Conservation (phyloP, 2,329 filamentous ascomycete genomes). For the Cladophialophora yegresii region DNA sequence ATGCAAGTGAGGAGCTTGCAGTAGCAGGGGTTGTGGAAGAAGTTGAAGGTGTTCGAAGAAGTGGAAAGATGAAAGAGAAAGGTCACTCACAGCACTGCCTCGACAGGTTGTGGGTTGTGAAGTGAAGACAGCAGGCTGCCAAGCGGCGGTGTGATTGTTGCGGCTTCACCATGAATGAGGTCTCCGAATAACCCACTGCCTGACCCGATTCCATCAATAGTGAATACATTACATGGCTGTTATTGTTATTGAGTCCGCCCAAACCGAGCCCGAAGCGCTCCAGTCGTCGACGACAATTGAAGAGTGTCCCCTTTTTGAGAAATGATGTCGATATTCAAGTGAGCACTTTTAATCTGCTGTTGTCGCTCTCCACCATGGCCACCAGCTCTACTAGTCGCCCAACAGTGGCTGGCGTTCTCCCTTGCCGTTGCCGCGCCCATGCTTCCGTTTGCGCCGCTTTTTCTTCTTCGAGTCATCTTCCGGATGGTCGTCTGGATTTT, state of each 20-base stretch:
- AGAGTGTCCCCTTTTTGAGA: neutral
- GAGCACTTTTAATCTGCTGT: neutral
- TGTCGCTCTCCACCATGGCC: neutral
- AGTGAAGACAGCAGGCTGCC: neutral
- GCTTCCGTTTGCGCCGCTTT: slow-evolving; percentile 27
- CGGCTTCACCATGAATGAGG: neutral
- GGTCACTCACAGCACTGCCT: neutral
- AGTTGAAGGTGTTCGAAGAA: neutral
- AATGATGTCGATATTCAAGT: neutral
- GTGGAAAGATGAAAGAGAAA: neutral
- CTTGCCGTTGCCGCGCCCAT: slow-evolving; percentile 20
- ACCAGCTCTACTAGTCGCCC: slow-evolving; percentile 20
- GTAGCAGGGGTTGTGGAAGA: neutral
- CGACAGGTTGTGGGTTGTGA: neutral
- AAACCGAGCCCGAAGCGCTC: neutral
- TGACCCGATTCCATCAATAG: neutral
- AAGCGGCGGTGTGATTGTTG: neutral
- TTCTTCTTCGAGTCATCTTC: slow-evolving; percentile 27
- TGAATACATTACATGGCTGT: neutral
- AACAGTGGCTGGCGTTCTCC: slow-evolving; percentile 31
- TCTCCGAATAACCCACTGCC: neutral
- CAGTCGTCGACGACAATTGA: neutral
- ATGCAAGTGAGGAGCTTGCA: neutral
- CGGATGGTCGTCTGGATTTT: slow-evolving; percentile 6
- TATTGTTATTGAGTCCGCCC: neutral